phyloP scores from a whole-genome alignment of 2,329 filamentous ascomycete genomes.

The Cryphonectria japonica region DNA sequence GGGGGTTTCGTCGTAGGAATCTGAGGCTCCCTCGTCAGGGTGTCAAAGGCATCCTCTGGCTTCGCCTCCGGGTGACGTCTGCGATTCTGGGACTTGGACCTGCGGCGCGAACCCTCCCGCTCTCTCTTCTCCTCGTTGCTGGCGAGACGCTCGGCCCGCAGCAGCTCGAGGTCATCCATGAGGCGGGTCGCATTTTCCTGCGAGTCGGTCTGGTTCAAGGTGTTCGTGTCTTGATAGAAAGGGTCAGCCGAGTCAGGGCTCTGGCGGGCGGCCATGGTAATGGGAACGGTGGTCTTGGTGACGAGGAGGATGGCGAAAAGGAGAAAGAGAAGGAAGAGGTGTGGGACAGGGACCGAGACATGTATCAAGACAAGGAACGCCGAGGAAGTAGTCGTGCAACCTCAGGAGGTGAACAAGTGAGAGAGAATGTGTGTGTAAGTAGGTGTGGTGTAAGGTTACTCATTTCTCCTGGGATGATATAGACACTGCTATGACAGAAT shows the following conservation, averaged over 20 bases:
- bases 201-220: slow-evolving; percentile 33
- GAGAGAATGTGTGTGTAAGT: background rate
- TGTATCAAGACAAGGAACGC: background rate
- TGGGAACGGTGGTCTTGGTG: background rate
- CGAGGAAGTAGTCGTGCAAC: background rate
- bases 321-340: background rate
- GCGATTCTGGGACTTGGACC: slow-evolving; percentile 32
- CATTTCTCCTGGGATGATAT: slow-evolving; percentile 9
- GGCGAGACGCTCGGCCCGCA: slow-evolving; percentile 51
- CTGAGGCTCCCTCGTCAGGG: slow-evolving; percentile 33
- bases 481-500: slow-evolving; percentile 7
- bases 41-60: slow-evolving; percentile 53
- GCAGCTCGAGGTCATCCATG: slow-evolving; percentile 53
- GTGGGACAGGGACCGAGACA: background rate
- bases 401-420: background rate
- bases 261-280: slow-evolving; percentile 11
- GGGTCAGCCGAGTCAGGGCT: slow-evolving; percentile 16
- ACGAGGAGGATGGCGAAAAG: background rate
- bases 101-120: slow-evolving; percentile 35
- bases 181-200: slow-evolving; percentile 44
- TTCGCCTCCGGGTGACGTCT: slow-evolving; percentile 41
- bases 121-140: slow-evolving; percentile 49
- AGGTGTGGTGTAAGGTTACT: slow-evolving; percentile 3
- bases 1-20: slow-evolving; percentile 27
- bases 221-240: slow-evolving; percentile 25